phyloP scores from a whole-genome alignment of 1,284 basidiomycete genomes.

The Farysia itapuensis region DNA sequence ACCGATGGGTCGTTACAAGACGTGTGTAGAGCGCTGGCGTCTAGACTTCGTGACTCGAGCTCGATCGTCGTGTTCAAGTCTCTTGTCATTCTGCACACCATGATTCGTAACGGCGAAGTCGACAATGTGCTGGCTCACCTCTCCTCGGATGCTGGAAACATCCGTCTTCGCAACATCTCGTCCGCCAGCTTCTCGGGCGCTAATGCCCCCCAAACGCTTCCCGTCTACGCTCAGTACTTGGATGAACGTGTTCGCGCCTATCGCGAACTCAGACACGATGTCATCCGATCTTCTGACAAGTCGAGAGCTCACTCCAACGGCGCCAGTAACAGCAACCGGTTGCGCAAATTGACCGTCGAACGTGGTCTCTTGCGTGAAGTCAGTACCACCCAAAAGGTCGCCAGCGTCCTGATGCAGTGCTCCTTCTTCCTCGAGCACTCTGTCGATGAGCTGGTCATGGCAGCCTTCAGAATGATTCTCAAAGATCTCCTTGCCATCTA shows the following conservation, averaged over 20 bases:
- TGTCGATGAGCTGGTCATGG: conserved; percentile 85
- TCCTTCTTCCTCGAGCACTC: conserved; percentile 93
- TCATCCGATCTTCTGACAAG: conserved; percentile 80
- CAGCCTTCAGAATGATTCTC: conserved; percentile 89
- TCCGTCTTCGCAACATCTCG: conserved; percentile 74
- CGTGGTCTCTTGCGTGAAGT: conserved; percentile 93
- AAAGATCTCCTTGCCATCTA: conserved; percentile 95
- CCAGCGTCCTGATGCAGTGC: conserved; percentile 83
- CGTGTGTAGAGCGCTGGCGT: conserved; percentile 81
- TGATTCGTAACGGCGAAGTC: conserved; percentile 90
- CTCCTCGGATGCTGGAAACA: conserved; percentile 67
- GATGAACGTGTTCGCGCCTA: conserved; percentile 87
- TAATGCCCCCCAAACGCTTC: conserved; percentile 75
- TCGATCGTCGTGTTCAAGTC: conserved; percentile 94
- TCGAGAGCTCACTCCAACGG: conserved; percentile 65
- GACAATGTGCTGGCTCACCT: conserved; percentile 85
- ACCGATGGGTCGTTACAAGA: conserved; percentile 89
- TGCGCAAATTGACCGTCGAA: conserved; percentile 89
- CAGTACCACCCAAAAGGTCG: conserved; percentile 82
- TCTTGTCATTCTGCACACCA: conserved; percentile 87
- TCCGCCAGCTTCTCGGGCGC: conserved; percentile 29
- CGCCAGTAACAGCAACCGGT: conserved; percentile 63
- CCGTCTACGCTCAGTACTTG: conserved; percentile 84
- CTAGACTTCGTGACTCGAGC: conserved; percentile 84
- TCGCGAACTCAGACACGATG: conserved; percentile 87